Evolutionary conservation across 1,284 basidiomycete species (phyloP), one percentile per base, ranked within the genome.

Genomic region (Rhodotorula sp.): DNA sequence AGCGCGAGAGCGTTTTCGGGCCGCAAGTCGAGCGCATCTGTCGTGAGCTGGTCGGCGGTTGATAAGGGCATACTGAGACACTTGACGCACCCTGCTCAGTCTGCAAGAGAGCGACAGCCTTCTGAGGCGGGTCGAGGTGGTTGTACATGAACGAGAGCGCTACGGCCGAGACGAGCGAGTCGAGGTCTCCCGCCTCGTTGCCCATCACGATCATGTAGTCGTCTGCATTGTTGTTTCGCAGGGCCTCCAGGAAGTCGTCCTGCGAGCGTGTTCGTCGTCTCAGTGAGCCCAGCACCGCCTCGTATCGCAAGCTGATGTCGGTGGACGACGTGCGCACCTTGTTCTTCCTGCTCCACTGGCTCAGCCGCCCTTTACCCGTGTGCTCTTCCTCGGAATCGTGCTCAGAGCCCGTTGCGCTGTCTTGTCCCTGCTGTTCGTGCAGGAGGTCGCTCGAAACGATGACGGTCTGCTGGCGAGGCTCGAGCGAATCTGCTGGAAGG

Each of bases 151-250:
- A 72, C 20, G 61, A 51, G 24, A 72, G 54, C 0, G 70, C 61
- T 3, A 72, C 18, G 15, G 70, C 70, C 22, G 68, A 62, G 4
- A 64, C 66, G 34, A 65, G 53, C 13, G 73, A 76, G 67, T 81
- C 80, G 26, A 78, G 70, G 63, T 81, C 80, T 54, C 60, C 67
- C 3, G 62, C 80, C 64, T 81, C 80, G 68, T 81, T 81, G 24
- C 80, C 80, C 78, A 80, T 78, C 4, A 80, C 80, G 4, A 81
- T 56, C 46, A 76, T 73, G 80, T 80, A 81, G 30, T 80, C 78
- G 26, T 48, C 10, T 2, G 75, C 76, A 8, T 62, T 26, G 54
- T 76, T 78, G 18, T 62, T 37, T 0, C 67, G 62, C 55, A 80
- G 65, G 44, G 77, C 80, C 16, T 65, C 28, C 31, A 81, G 62